These are phyloP conservation scores for Neostapfia colusana DNA, from an alignment of 176 grass and related monocot species.

Conservation along the genomic window DNA sequence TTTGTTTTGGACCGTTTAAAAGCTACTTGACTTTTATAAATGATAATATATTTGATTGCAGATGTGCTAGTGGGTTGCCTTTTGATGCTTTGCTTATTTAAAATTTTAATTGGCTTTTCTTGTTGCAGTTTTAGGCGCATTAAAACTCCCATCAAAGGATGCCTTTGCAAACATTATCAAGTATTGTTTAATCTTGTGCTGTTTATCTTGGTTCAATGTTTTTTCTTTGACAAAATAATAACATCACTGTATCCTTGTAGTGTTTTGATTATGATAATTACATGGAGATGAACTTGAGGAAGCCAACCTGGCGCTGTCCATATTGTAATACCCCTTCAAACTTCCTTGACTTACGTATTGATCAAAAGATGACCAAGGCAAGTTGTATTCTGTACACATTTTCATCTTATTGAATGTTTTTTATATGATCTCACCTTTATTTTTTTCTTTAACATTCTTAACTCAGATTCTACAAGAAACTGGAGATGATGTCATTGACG, in stretches of 20 bases:
- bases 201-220: slow-evolving; percentile 27
- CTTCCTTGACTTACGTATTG: slow-evolving; percentile 64
- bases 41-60: slow-evolving; percentile 20
- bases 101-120: slow-evolving; percentile 24
- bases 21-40: not conserved
- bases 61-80: slow-evolving; percentile 25
- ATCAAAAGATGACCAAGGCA: slow-evolving; percentile 85
- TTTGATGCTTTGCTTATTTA: not conserved
- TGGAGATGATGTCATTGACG: slow-evolving; percentile 47
- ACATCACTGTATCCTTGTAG: slow-evolving; percentile 37
- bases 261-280: slow-evolving; percentile 99
- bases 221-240: slow-evolving; percentile 24
- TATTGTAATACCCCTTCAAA: slow-evolving; percentile 74
- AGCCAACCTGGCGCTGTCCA: slow-evolving; percentile 86
- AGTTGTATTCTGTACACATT: slow-evolving; percentile 26
- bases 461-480: slow-evolving; percentile 76
- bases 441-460: not conserved
- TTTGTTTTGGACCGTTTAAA: not conserved
- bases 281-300: slow-evolving; percentile 87
- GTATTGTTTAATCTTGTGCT: slow-evolving; percentile 45
- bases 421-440: slow-evolving; percentile 32
- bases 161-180: slow-evolving; percentile 92
- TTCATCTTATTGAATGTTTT: slow-evolving; percentile 4
- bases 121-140: slow-evolving; percentile 79
- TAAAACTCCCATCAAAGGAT: slow-evolving; percentile 74